Evolutionary conservation across 495 filamentous ascomycete genomes (phyloP), one percentile per base, ranked within the genome.

Genomic region (Aspergillus ostianus): DNA sequence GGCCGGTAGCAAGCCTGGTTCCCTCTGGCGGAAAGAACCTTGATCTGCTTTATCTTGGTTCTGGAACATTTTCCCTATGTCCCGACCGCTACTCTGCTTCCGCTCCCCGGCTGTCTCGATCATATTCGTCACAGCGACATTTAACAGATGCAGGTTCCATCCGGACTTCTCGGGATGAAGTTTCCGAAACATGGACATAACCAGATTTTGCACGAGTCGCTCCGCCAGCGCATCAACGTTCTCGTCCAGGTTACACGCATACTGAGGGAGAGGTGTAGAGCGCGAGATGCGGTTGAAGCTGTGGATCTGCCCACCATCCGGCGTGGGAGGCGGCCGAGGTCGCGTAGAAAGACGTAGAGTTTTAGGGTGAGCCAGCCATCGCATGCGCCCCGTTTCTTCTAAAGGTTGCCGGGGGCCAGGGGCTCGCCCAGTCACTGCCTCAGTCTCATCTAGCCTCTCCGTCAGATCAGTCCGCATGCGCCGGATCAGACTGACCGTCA

Each of bases 91-190:
- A 57, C 72, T 75, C 53, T 78, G 80, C 58, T 80, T 79, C 53
- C 75, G 66, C 30, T 78, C 74, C 1, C 77, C 79, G 3, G 82
- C 85, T 19, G 78, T 80, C 58, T 87, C 83, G 2, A 83, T 79
- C 86, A 98, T 93, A 66, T 95, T 93, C 2, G 90, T 89, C 2
- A 91, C 91, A 20, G 90, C 92, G 15, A 98, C 73, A 66, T 98
- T 98, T 53, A 98, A 73, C 46, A 97, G 68, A 55, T 87, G 89
- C 15, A 96, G 73, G 64, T 91, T 88, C 88, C 90, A 95, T 6
- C 84, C 87, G 4, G 76, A 77, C 58, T 81, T 82, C 61, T 85
- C 84, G 0, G 87, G 85, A 62, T 93, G 87, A 15, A 96, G 74
- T 58, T 83, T 85, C 13, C 84, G 83, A 64, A 97, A 94, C 70